phyloP scores from a whole-genome alignment of 2,329 filamentous ascomycete genomes.

The Cordyceps militaris region DNA sequence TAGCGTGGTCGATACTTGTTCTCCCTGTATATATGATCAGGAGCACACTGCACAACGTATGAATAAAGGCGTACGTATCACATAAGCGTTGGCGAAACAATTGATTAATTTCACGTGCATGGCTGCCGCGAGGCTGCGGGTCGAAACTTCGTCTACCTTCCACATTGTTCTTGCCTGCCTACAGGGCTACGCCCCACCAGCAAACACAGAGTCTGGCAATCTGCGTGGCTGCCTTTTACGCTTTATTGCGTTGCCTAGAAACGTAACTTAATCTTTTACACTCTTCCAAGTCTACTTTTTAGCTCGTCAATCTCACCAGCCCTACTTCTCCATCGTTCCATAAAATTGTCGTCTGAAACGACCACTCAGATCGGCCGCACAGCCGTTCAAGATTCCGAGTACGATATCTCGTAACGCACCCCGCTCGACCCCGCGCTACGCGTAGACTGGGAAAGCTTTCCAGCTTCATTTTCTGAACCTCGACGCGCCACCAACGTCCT shows the following conservation, averaged over 20 bases:
- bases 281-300: neutral
- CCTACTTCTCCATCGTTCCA: neutral
- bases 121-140: neutral
- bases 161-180: neutral
- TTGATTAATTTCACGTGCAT: neutral
- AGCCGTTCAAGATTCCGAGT: neutral
- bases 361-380: neutral
- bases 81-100: neutral
- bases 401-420: neutral
- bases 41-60: neutral
- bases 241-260: neutral
- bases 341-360: neutral
- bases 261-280: neutral
- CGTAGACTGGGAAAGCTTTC: neutral
- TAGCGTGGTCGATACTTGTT: neutral
- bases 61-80: neutral
- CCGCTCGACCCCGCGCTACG: slow-evolving; percentile 6
- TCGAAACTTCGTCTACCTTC: slow-evolving; percentile 4
- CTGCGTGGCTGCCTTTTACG: neutral
- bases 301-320: neutral
- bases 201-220: neutral
- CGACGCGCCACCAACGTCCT: neutral
- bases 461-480: neutral
- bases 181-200: slow-evolving; percentile 1
- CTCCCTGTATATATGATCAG: neutral